phyloP scores from a whole-genome alignment of 805 yeast species.

The Yamadazyma insecticola region DNA sequence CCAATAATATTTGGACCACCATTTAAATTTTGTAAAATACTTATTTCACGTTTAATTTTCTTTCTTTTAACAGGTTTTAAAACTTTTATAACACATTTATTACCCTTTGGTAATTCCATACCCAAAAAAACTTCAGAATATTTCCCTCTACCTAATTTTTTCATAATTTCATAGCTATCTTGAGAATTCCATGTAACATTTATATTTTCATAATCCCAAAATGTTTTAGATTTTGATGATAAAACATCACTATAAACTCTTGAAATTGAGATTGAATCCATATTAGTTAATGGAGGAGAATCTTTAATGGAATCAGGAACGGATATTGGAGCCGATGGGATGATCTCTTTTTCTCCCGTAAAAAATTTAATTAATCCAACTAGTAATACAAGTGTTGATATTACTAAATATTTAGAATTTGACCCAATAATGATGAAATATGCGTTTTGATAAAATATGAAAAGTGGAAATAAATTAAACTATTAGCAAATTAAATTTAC shows the following conservation, averaged over 20 bases:
- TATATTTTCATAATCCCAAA: conserved; percentile 78
- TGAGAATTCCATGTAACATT: conserved; percentile 81
- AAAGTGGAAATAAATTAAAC: no score
- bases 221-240: conserved; percentile 66
- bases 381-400: no score
- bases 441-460: no score
- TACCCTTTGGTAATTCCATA: conserved; percentile 54
- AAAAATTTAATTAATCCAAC: no score
- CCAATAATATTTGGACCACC: conserved; percentile 80
- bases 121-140: conserved; percentile 94
- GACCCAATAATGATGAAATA: no score
- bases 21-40: conserved; percentile 77
- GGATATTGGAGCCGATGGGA: no score
- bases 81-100: conserved; percentile 80
- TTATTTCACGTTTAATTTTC: conserved; percentile 87
- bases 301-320: no score
- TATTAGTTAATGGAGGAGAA: no score
- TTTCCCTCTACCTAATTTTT: conserved; percentile 87
- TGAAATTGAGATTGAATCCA: no score
- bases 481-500: no score
- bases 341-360: no score
- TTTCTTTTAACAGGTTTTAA: conserved; percentile 90
- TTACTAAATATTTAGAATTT: no score
- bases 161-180: conserved; percentile 77
- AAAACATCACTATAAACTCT: conserved; percentile 82